Evolutionary conservation across 352 stramenopile species (phyloP).

Genomic region (Phytophthora pluvialis): DNA sequence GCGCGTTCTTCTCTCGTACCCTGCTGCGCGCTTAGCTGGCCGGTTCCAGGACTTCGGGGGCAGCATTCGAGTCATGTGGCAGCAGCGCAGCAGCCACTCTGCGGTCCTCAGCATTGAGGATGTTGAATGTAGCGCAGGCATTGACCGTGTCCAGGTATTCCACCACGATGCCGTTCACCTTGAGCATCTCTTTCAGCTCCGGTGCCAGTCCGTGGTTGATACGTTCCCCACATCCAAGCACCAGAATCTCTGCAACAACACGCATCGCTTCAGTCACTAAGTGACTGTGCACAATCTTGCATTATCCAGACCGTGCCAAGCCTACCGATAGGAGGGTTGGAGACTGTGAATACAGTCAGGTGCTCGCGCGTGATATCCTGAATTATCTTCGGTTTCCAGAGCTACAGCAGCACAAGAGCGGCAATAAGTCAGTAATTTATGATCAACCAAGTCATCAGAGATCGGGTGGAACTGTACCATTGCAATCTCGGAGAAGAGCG

Average conservation of each 20-base stretch:
- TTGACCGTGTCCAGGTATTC: conserved; percentile 88
- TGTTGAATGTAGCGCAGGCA: conserved; percentile 91
- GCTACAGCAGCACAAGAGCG: conserved; percentile 33
- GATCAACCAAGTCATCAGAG: neutral
- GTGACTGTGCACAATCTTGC: no score
- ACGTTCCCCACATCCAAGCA: conserved; percentile 76
- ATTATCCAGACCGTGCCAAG: neutral
- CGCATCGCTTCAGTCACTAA: conserved; percentile 1
- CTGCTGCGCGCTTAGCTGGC: conserved; percentile 13
- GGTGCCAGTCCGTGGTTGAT: conserved; percentile 68
- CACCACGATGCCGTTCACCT: conserved; percentile 84
- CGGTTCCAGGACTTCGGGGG: conserved; percentile 6
- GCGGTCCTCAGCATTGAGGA: conserved; percentile 91
- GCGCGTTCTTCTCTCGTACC: neutral
- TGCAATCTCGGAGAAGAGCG: conserved; percentile 71
- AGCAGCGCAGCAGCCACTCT: conserved; percentile 82
- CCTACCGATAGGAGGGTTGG: conserved; percentile 75
- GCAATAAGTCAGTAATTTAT: neutral
- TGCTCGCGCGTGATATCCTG: conserved; percentile 86
- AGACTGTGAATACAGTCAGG: conserved; percentile 75
- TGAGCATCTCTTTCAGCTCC: conserved; percentile 77
- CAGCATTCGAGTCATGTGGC: conserved; percentile 59
- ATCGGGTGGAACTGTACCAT: conserved; percentile 50
- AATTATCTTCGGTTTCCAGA: conserved; percentile 81
- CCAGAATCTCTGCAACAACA: conserved; percentile 64